These are phyloP conservation scores for Amphichorda felina DNA, from an alignment of 2,329 filamentous ascomycete species.

Conservation along the genomic window DNA sequence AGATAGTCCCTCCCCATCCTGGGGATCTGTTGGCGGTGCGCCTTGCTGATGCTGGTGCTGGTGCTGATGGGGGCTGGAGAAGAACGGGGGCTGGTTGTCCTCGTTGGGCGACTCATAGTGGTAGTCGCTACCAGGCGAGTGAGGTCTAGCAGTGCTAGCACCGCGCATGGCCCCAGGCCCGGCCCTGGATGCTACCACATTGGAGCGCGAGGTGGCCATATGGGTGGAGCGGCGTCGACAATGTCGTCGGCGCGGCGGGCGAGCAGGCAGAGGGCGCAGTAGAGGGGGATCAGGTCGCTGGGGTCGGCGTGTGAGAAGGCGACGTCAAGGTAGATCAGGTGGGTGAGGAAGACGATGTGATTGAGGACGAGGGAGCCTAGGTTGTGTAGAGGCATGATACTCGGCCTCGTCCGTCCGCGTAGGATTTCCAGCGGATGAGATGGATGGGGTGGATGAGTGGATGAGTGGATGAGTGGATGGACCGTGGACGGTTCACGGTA, in stretches of 20 bases:
- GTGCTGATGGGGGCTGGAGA: constrained; percentile 6
- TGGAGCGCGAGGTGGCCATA: constrained; percentile 2
- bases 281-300: constrained; percentile 30
- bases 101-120: constrained; percentile 27
- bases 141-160: background rate
- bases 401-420: no score
- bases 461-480: no score
- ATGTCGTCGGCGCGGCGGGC: constrained; percentile 31
- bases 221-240: background rate
- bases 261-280: constrained; percentile 35
- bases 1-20: background rate
- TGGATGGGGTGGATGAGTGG: no score
- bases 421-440: no score
- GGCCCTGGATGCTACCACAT: background rate
- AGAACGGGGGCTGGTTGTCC: constrained; percentile 16
- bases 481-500: no score
- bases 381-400: constrained; percentile 38
- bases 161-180: background rate
- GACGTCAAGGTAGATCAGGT: constrained; percentile 39
- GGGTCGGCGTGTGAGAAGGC: constrained; percentile 37
- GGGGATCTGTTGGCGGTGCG: background rate
- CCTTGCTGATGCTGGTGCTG: constrained; percentile 2
- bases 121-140: background rate
- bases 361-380: constrained; percentile 38
- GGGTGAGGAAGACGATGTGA: constrained; percentile 40